A percentile compares a stretch with the other conserved stretches of the same genome.
Evolutionary conservation across 2,329 filamentous ascomycete species (phyloP).

Genomic region (Dothistroma septosporum): DNA sequence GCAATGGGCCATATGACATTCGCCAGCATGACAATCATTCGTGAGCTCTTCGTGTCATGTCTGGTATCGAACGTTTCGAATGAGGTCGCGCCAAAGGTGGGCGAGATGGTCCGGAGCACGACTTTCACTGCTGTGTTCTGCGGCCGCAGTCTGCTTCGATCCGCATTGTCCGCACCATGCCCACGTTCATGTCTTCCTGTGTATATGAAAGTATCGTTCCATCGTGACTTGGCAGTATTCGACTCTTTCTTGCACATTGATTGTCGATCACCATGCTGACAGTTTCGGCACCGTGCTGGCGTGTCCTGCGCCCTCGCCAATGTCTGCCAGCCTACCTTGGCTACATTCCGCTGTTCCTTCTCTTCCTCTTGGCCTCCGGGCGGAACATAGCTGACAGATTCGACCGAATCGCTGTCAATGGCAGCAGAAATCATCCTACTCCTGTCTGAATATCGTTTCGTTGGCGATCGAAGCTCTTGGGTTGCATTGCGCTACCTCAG

Average conservation of each 20-base stretch:
- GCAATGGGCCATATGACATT: constrained; percentile 3
- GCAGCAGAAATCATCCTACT: not conserved
- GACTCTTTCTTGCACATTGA: not conserved
- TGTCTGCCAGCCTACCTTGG: not conserved
- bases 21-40: not conserved
- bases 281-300: not conserved
- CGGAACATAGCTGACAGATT: not conserved
- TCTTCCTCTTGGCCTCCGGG: not conserved
- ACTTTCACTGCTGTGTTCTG: not conserved
- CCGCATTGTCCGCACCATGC: not conserved
- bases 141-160: not conserved
- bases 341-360: not conserved
- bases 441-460: not conserved
- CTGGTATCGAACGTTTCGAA: not conserved
- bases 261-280: not conserved
- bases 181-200: not conserved
- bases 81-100: not conserved
- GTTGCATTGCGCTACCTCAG: not conserved
- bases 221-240: not conserved
- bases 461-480: not conserved
- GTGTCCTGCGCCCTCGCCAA: not conserved
- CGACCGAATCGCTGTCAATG: not conserved
- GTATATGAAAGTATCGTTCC: not conserved
- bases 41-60: not conserved
- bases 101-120: not conserved